phyloP scores from a whole-genome alignment of 1,284 basidiomycete species.

The Melampsora americana region DNA sequence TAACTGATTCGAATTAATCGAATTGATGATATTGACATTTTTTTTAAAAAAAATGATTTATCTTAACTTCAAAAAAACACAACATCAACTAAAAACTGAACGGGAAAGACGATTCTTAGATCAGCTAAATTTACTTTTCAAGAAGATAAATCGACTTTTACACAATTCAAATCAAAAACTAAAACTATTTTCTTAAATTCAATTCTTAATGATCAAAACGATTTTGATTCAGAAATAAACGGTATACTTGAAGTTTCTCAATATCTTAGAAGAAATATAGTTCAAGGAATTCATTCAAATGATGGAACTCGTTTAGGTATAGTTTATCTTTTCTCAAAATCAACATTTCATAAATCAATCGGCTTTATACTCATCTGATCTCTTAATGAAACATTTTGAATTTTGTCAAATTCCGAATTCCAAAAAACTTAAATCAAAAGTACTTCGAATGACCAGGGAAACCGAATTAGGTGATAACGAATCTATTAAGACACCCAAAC shows the following conservation, averaged over 20 bases:
- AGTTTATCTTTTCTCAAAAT: no score
- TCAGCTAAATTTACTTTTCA: not conserved
- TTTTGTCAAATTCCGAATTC: no score
- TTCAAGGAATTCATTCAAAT: conserved; percentile 18
- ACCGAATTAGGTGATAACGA: not conserved
- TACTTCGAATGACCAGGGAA: conserved; percentile 3
- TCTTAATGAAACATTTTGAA: no score
- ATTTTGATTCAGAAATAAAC: conserved; percentile 15
- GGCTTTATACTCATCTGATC: not conserved
- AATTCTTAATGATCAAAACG: not conserved
- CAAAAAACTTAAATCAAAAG: not conserved
- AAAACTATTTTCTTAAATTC: not conserved
- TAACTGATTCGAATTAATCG: not conserved
- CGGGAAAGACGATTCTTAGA: not conserved
- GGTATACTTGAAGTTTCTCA: conserved; percentile 25
- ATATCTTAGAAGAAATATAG: conserved; percentile 24
- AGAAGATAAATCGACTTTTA: not conserved
- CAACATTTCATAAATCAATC: not conserved
- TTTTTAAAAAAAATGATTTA: not conserved
- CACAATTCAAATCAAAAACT: not conserved
- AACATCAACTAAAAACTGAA: not conserved
- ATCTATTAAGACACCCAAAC: not conserved
- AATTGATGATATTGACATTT: not conserved
- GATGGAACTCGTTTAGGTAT: conserved; percentile 29
- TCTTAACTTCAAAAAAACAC: not conserved